These are phyloP conservation scores for Theileria orientalis DNA, from an alignment of 169 alveolate species.

Conservation along the genomic window DNA sequence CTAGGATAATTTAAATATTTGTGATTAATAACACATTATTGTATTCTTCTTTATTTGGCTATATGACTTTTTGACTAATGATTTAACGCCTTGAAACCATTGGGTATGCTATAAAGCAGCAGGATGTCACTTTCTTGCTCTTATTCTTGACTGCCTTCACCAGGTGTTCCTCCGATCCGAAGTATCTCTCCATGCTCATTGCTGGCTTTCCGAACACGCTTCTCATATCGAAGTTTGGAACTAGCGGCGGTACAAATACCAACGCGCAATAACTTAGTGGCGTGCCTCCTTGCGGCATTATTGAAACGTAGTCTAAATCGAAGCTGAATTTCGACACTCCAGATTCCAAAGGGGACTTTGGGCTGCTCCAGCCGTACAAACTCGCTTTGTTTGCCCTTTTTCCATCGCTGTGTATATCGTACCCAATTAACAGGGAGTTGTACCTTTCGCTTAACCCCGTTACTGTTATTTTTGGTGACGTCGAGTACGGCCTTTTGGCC, in stretches of 20 bases:
- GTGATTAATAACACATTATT: not conserved
- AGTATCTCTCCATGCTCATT: conserved; percentile 12
- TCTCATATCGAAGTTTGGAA: conserved; percentile 6
- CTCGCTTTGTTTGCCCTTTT: conserved; percentile 61
- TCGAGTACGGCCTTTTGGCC: conserved; percentile 31
- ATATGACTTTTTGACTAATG: not conserved
- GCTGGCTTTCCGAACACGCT: conserved; percentile 42
- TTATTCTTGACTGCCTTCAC: conserved; percentile 20
- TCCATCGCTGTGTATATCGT: conserved; percentile 23
- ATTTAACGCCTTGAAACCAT: conserved; percentile 24
- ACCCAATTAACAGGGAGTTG: conserved; percentile 55
- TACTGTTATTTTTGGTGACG: conserved; percentile 35
- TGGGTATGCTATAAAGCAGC: conserved; percentile 54
- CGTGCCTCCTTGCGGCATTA: conserved; percentile 12
- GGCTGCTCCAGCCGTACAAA: conserved; percentile 58
- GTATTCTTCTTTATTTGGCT: not conserved
- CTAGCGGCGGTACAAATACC: conserved; percentile 48
- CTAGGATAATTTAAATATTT: not conserved
- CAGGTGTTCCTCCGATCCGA: conserved; percentile 34
- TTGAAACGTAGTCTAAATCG: conserved; percentile 40
- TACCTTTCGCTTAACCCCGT: conserved; percentile 25
- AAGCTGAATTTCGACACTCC: conserved; percentile 27
- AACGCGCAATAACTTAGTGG: conserved; percentile 61
- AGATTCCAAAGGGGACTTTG: not conserved
- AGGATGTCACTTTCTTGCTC: conserved; percentile 29